phyloP scores from a whole-genome alignment of 2,329 filamentous ascomycete genomes.

The Juglanconis juglandina region DNA sequence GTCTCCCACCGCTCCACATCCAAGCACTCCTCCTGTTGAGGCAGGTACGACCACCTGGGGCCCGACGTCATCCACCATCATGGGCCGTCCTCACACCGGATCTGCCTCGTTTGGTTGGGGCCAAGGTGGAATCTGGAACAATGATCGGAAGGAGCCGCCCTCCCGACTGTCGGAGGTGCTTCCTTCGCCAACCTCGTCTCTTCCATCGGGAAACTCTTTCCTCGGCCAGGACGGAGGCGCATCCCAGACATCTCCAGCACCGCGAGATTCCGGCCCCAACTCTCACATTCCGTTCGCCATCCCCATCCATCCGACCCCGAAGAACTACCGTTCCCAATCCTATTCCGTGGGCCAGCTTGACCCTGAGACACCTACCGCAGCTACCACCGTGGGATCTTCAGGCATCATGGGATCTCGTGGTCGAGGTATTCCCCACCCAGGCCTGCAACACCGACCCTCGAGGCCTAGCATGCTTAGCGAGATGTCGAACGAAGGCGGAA shows the following conservation, averaged over 20 bases:
- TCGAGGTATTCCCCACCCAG: conserved; percentile 56
- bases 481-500: conserved; percentile 60
- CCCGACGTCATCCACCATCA: conserved; percentile 42
- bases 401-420: conserved; percentile 50
- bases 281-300: conserved; percentile 80
- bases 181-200: conserved; percentile 68
- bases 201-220: conserved; percentile 45
- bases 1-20: conserved; percentile 76
- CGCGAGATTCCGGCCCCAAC: conserved; percentile 52
- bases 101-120: conserved; percentile 64
- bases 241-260: conserved; percentile 48
- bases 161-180: conserved; percentile 71
- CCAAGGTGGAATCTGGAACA: conserved; percentile 74
- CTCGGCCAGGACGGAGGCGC: conserved; percentile 44
- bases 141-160: conserved; percentile 72
- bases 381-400: conserved; percentile 41
- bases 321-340: conserved; percentile 91
- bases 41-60: conserved; percentile 51
- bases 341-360: conserved; percentile 93
- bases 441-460: conserved; percentile 77
- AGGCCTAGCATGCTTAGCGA: conserved; percentile 73
- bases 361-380: conserved; percentile 50
- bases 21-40: conserved; percentile 73
- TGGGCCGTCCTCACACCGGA: conserved; percentile 44
- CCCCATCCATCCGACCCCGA: conserved; percentile 83